These are phyloP conservation scores for Hypoxylon sp. DNA, from an alignment of 2,329 filamentous ascomycete species.

Conservation along the genomic window DNA sequence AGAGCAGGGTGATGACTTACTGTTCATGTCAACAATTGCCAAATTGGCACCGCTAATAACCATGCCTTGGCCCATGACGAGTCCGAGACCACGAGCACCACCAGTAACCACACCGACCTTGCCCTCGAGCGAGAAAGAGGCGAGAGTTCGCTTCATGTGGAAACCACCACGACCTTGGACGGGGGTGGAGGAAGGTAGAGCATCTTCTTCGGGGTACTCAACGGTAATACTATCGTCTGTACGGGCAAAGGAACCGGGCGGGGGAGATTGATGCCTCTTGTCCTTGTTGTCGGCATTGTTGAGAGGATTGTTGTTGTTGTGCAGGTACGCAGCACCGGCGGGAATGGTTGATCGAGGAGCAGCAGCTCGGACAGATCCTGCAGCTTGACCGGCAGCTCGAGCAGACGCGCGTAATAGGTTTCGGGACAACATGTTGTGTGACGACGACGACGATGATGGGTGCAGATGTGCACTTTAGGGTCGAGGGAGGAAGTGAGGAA, in stretches of 20 bases:
- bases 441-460: not conserved
- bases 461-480: slow-evolving; percentile 3
- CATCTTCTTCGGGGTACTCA: slow-evolving; percentile 77
- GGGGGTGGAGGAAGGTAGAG: slow-evolving; percentile 75
- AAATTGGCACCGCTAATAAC: slow-evolving; percentile 88
- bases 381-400: slow-evolving; percentile 32
- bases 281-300: slow-evolving; percentile 42
- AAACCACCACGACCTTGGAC: slow-evolving; percentile 80
- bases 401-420: slow-evolving; percentile 32
- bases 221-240: slow-evolving; percentile 82
- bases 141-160: slow-evolving; percentile 85
- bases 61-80: slow-evolving; percentile 93
- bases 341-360: slow-evolving; percentile 33
- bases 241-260: slow-evolving; percentile 74
- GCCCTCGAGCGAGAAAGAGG: slow-evolving; percentile 85
- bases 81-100: slow-evolving; percentile 85
- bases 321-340: slow-evolving; percentile 36
- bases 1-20: slow-evolving; percentile 57
- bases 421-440: slow-evolving; percentile 33
- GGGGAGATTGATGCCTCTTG: slow-evolving; percentile 38
- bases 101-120: slow-evolving; percentile 88
- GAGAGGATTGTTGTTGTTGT: slow-evolving; percentile 41
- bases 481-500: not conserved
- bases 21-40: slow-evolving; percentile 93
- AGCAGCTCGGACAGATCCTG: slow-evolving; percentile 25